These are phyloP conservation scores for Penicillium herquei DNA, from an alignment of 495 filamentous ascomycete species.

Conservation along the genomic window DNA sequence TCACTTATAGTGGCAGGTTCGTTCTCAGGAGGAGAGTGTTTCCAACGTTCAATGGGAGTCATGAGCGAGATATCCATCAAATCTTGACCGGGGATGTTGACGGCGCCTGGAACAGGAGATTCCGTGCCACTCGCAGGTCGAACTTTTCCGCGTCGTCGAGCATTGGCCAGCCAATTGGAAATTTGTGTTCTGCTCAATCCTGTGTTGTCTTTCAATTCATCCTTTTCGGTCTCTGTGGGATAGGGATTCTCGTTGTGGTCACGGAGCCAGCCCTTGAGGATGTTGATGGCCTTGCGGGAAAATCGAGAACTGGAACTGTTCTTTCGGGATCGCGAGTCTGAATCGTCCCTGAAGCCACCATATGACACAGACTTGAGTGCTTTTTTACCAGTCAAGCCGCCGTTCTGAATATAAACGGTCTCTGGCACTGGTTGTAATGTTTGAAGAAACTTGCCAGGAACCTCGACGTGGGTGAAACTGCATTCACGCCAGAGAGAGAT, in stretches of 20 bases:
- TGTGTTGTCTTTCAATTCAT: slow-evolving; percentile 66
- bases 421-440: slow-evolving; percentile 52
- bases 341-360: slow-evolving; percentile 33
- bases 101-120: slow-evolving; percentile 53
- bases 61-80: slow-evolving; percentile 56
- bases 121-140: slow-evolving; percentile 56
- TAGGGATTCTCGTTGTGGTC: slow-evolving; percentile 76
- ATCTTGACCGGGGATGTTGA: slow-evolving; percentile 62
- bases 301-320: slow-evolving; percentile 59
- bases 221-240: slow-evolving; percentile 77
- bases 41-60: slow-evolving; percentile 85
- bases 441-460: slow-evolving; percentile 47
- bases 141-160: slow-evolving; percentile 73
- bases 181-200: slow-evolving; percentile 76
- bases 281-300: slow-evolving; percentile 67
- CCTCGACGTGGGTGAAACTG: slow-evolving; percentile 60
- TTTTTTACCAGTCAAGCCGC: slow-evolving; percentile 38
- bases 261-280: slow-evolving; percentile 75
- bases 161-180: slow-evolving; percentile 85
- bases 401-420: slow-evolving; percentile 38
- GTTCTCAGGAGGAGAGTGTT: slow-evolving; percentile 80
- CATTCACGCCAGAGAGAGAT: slow-evolving; percentile 71
- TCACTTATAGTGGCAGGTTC: slow-evolving; percentile 78
- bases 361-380: slow-evolving; percentile 42
- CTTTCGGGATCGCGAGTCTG: slow-evolving; percentile 45